Percentiles rank a stretch among this genome's conserved stretches.
Conservation (phyloP, 116 monocot species). For the Cymodocea nodosa region DNA sequence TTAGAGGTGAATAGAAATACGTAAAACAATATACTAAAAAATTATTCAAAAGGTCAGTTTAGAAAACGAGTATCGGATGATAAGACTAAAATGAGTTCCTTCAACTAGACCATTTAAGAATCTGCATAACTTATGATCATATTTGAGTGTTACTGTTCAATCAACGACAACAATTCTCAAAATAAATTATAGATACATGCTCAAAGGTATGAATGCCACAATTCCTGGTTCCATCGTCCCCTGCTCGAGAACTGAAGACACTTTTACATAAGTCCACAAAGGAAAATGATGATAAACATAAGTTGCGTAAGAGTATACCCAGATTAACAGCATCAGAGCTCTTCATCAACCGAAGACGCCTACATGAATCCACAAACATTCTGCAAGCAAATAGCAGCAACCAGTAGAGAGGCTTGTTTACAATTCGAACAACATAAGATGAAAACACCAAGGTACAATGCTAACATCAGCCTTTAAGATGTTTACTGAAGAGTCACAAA, state of each 20-base stretch:
- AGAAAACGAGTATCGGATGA: too few relatives aligned
- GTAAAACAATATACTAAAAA: too few relatives aligned
- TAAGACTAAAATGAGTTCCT: too few relatives aligned
- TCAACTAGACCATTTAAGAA: too few relatives aligned
- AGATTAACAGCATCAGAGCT: constrained; percentile 73
- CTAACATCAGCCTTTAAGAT: neutral
- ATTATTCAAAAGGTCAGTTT: too few relatives aligned
- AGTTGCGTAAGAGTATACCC: constrained; percentile 17
- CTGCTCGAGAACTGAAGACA: neutral
- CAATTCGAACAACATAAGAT: neutral
- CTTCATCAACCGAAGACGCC: constrained; percentile 73
- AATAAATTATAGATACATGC: neutral
- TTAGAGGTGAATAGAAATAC: neutral
- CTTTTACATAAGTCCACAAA: neutral
- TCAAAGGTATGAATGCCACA: neutral
- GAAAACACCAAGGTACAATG: neutral
- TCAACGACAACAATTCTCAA: neutral
- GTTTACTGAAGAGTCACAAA: neutral
- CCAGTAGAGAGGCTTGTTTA: neutral
- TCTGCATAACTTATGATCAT: too few relatives aligned
- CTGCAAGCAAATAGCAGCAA: constrained; percentile 19
- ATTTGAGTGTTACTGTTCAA: neutral
- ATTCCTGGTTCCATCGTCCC: neutral
- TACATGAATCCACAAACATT: constrained; percentile 80
- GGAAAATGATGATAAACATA: neutral